Percentiles rank a stretch among this genome's conserved stretches.
Evolutionary conservation across 768 basidiomycete species (phyloP).

Genomic region (Amanita pseudoporphyria): DNA sequence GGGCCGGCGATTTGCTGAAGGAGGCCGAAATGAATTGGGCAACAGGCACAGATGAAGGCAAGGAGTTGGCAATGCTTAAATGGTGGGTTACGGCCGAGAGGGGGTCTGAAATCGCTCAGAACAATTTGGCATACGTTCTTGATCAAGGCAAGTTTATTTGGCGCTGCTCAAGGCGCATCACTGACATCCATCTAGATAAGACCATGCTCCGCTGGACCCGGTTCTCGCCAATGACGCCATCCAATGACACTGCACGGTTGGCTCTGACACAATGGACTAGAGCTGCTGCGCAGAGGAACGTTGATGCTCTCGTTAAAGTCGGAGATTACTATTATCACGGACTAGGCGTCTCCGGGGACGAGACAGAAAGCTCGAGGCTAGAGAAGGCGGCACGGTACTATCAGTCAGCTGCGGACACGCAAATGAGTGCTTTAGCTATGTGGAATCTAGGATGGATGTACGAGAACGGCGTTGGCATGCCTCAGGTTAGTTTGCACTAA

Average conservation of each 20-base stretch:
- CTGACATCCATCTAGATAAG: constrained; percentile 37
- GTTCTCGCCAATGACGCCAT: constrained; percentile 61
- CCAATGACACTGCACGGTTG: constrained; percentile 72
- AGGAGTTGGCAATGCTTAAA: constrained; percentile 77
- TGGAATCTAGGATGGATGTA: constrained; percentile 99
- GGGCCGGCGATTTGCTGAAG: constrained; percentile 70
- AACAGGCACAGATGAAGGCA: constrained; percentile 58
- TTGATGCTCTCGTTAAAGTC: constrained; percentile 97
- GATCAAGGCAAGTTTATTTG: constrained; percentile 63
- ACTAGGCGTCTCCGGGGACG: constrained; percentile 65
- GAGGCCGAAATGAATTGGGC: constrained; percentile 77
- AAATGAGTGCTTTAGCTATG: constrained; percentile 89
- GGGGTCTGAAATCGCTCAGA: constrained; percentile 89
- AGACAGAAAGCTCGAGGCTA: constrained; percentile 46
- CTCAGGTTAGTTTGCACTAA: constrained; percentile 43
- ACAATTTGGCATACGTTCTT: constrained; percentile 85
- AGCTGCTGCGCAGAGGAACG: constrained; percentile 86
- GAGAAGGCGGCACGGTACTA: constrained; percentile 95
- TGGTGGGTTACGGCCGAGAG: constrained; percentile 96
- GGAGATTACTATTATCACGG: constrained; percentile 97
- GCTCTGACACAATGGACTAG: constrained; percentile 93
- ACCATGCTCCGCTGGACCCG: constrained; percentile 59
- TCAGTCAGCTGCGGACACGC: constrained; percentile 88
- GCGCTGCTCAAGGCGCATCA: neutral
- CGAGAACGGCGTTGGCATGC: constrained; percentile 89